Base-by-base conservation (phyloP, 2,329 filamentous ascomycete genomes). In the Epichloe aotearoae region DNA sequence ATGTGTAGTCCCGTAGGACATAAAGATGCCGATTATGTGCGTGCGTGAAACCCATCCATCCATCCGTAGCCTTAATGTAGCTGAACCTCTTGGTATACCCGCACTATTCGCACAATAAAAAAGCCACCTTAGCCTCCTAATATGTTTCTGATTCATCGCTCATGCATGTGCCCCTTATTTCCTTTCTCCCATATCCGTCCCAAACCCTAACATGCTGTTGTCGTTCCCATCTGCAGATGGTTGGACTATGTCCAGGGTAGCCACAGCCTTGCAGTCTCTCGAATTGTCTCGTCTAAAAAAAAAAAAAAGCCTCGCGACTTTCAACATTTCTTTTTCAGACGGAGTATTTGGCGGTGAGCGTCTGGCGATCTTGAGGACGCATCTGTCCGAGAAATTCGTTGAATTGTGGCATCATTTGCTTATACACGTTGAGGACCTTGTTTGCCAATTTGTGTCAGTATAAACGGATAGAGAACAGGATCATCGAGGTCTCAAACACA, bases 401-500 rank as follows among this genome's bases (percentile, higher is more conserved):
- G 56, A 82, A 81, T 52, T 79, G 73, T 14, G 77, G 77, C 49
- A 82, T 82, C 55, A 82, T 73, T 56, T 76, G 72, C 51, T 75
- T 74, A 62, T 82, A 82, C 33, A 73, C 67, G 51, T 69, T 69
- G 54, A 81, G 65, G 17, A 75, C 70, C 77, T 80, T 53, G 4
- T 17, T n/a, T 50, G 40, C 17, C 51, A 44, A 36, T 12, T 15
- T 37, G 19, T 17, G 49, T 49, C 23, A 53, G 40, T 36, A 23
- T 30, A 17, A 12, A 20, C 4, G 33, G 8, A 11, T n/a, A 5
- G 14, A 12, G 19, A 19, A 19, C 14, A 15, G 8, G 14, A 34
- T 8, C 26, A 17, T 37, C 47, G 17, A 7, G 8, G n/a, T 26
- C n/a, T 26, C 11, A 47, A 33, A 5, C 12, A 47, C 38, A 36